These are phyloP conservation scores for Malus hybrid DNA, from an alignment of 331 rosid genomes.

Conservation along the genomic window DNA sequence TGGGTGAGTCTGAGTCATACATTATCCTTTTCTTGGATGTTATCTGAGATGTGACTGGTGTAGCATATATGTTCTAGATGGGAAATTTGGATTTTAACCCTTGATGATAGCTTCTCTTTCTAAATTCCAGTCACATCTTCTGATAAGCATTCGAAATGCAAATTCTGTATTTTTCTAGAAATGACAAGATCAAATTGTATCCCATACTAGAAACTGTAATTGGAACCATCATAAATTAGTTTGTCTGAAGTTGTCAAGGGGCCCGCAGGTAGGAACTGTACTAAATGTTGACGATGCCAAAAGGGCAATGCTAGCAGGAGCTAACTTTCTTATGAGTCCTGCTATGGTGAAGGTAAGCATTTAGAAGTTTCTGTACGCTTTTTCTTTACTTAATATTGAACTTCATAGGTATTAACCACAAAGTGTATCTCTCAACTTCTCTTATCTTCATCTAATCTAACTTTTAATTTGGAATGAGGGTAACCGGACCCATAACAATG, in stretches of 20 bases:
- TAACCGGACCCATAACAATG: too few relatives aligned
- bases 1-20: neutral
- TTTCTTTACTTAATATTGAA: neutral
- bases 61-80: neutral
- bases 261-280: slow-evolving; percentile 80
- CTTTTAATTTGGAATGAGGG: neutral
- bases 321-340: slow-evolving; percentile 91
- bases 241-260: slow-evolving; percentile 11
- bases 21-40: neutral
- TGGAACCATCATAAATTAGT: neutral
- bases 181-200: too few relatives aligned
- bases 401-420: neutral
- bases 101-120: neutral
- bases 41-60: neutral
- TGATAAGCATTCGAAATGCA: neutral
- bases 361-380: neutral
- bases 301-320: slow-evolving; percentile 61
- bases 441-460: neutral
- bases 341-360: slow-evolving; percentile 56
- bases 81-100: neutral
- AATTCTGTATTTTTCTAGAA: too few relatives aligned
- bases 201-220: neutral
- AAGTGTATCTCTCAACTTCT: neutral
- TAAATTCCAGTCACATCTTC: neutral
- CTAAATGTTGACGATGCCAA: slow-evolving; percentile 71